phyloP scores from a whole-genome alignment of 2,329 filamentous ascomycete species.

The Ascosphaera aggregata region DNA sequence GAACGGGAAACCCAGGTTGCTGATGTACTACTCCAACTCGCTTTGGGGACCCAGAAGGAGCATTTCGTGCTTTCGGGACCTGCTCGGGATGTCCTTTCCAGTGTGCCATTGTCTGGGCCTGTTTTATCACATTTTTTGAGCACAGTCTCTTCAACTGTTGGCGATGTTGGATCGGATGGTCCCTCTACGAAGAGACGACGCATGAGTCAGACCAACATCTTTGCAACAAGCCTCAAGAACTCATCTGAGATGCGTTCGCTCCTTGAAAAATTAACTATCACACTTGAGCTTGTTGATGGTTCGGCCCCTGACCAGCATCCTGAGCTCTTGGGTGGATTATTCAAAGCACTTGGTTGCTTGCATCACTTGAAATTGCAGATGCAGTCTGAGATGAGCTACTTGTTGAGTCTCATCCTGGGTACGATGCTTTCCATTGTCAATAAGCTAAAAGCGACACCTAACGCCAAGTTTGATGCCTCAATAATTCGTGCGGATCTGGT shows the following conservation, averaged over 20 bases:
- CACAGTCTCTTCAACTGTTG: constrained; percentile 43
- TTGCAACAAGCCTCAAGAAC: constrained; percentile 36
- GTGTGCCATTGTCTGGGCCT: constrained; percentile 47
- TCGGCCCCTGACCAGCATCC: constrained; percentile 52
- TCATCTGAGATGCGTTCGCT: constrained; percentile 41
- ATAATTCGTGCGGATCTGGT: constrained; percentile 73
- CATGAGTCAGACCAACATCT: constrained; percentile 48
- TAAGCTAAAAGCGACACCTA: constrained; percentile 32
- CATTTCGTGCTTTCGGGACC: constrained; percentile 11
- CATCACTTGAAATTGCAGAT: constrained; percentile 64
- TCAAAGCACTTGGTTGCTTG: constrained; percentile 64
- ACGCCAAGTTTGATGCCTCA: constrained; percentile 44
- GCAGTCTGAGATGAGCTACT: constrained; percentile 69
- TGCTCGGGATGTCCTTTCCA: constrained; percentile 43
- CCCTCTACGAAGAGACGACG: constrained; percentile 59
- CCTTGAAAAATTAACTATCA: constrained; percentile 58
- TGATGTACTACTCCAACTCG: constrained; percentile 19
- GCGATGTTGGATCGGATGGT: constrained; percentile 45
- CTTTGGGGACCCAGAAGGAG: constrained; percentile 11
- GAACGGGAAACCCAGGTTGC: constrained; percentile 16
- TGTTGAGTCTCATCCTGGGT: constrained; percentile 64
- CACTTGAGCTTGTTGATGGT: constrained; percentile 68
- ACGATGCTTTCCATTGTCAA: constrained; percentile 70
- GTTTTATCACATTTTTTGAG: constrained; percentile 51
- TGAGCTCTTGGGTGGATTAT: constrained; percentile 54